phyloP scores from a whole-genome alignment of 106 monocot species.

The Acorus calamus region DNA sequence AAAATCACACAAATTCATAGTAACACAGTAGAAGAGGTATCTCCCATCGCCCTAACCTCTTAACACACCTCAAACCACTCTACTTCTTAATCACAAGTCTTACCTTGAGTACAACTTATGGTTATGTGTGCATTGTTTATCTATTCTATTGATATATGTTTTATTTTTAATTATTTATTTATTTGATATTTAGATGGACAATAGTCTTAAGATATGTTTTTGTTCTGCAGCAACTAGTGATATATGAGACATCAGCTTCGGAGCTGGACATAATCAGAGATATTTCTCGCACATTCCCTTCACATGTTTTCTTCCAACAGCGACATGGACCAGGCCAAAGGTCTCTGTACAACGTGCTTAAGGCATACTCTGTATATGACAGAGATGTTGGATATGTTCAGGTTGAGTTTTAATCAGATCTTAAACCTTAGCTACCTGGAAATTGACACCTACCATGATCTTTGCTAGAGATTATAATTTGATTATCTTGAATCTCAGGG shows the following conservation, averaged over 20 bases:
- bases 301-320: conserved; percentile 94
- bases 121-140: no score
- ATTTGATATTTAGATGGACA: not conserved
- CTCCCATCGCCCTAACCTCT: no score
- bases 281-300: conserved; percentile 94
- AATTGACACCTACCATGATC: no score
- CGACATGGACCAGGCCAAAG: conserved; percentile 98
- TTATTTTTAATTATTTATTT: not conserved
- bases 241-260: conserved; percentile 93
- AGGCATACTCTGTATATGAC: conserved; percentile 97
- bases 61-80: no score
- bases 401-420: conserved; percentile 27
- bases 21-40: no score
- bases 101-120: no score
- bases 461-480: conserved; percentile 9
- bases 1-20: no score
- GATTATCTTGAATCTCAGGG: conserved; percentile 45
- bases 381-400: conserved; percentile 99
- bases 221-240: conserved; percentile 76
- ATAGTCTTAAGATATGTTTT: not conserved
- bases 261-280: conserved; percentile 97
- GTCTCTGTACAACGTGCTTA: conserved; percentile 91
- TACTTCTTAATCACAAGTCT: no score
- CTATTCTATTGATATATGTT: not conserved
- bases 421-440: no score